Conservation (phyloP, 495 filamentous ascomycete genomes). For the Hypoxylon intermedium region DNA sequence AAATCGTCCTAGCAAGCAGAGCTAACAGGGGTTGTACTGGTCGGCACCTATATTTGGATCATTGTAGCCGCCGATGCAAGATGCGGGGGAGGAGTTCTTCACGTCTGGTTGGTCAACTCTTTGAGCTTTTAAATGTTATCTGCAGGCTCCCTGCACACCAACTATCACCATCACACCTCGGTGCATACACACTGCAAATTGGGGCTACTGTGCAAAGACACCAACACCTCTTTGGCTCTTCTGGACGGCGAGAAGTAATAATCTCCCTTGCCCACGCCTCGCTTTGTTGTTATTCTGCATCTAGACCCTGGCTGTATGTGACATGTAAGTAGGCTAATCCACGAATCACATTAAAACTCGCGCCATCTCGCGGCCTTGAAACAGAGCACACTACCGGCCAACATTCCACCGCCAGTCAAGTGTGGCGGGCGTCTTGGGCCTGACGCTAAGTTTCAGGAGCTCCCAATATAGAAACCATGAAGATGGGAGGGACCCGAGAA, state of each 20-base stretch:
- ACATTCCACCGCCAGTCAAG: slow-evolving; percentile 21
- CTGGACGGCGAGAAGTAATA: slow-evolving; percentile 9
- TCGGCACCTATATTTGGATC: slow-evolving; percentile 16
- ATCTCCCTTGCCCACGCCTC: slow-evolving; percentile 5
- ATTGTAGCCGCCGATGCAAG: slow-evolving; percentile 30
- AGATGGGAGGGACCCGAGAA: slow-evolving; percentile 1
- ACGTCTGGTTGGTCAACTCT: slow-evolving; percentile 19
- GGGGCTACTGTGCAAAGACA: background rate
- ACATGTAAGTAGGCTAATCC: slow-evolving; percentile 19
- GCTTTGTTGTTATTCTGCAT: background rate
- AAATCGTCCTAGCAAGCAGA: too few species aligned
- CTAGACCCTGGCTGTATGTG: slow-evolving; percentile 12
- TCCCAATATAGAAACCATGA: slow-evolving; percentile 31
- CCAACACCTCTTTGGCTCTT: background rate
- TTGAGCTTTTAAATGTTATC: slow-evolving; percentile 15
- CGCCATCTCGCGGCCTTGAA: slow-evolving; percentile 11
- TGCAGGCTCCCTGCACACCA: slow-evolving; percentile 29
- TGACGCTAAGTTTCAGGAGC: slow-evolving; percentile 27
- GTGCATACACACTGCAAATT: background rate
- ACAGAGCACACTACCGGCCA: slow-evolving; percentile 16
- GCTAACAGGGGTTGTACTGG: too few species aligned
- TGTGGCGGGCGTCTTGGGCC: slow-evolving; percentile 17
- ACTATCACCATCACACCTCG: slow-evolving; percentile 16
- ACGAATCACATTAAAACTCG: slow-evolving; percentile 29
- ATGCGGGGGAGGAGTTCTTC: slow-evolving; percentile 23